A percentile compares a stretch with the other conserved stretches of the same genome.
These are phyloP conservation scores for Pleodorina starrii DNA, from an alignment of 139 green algal species.

Conservation along the genomic window DNA sequence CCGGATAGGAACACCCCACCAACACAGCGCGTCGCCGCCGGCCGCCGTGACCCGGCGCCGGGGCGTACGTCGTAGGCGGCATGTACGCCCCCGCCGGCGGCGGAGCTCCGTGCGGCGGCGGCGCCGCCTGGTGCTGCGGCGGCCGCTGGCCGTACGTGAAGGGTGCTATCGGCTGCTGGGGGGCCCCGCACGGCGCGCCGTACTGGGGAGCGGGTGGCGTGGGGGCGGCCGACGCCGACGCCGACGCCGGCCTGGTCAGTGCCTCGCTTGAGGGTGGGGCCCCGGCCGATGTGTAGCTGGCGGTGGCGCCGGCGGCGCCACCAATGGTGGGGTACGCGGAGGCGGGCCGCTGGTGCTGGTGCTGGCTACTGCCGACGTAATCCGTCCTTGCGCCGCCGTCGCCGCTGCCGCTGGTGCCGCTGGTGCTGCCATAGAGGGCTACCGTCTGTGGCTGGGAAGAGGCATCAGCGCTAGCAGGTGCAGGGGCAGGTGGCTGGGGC, in stretches of 20 bases:
- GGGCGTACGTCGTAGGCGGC: slow-evolving; percentile 29
- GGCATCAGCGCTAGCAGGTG: too few relatives aligned
- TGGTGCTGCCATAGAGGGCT: too few relatives aligned
- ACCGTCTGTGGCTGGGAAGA: too few relatives aligned
- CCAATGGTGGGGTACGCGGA: slow-evolving; percentile 19
- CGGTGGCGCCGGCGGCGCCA: neutral
- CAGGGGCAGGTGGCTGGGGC: too few relatives aligned
- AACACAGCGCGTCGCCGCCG: slow-evolving; percentile 60
- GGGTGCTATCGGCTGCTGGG: neutral
- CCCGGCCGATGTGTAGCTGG: neutral
- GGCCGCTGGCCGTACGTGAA: slow-evolving; percentile 30
- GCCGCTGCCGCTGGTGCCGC: neutral
- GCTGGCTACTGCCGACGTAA: too few relatives aligned
- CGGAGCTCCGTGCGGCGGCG: neutral
- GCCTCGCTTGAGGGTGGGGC: neutral
- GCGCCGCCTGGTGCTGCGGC: too few relatives aligned
- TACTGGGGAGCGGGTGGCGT: neutral
- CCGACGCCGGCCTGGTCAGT: neutral
- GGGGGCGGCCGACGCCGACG: neutral
- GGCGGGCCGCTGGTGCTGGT: neutral
- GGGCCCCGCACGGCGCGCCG: neutral
- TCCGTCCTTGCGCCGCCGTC: neutral
- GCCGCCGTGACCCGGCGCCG: slow-evolving; percentile 3
- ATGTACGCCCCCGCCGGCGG: slow-evolving; percentile 6
- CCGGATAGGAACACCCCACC: slow-evolving; percentile 65